Base-by-base conservation (phyloP, 2,329 filamentous ascomycete species). In the Canariomyces notabilis region DNA sequence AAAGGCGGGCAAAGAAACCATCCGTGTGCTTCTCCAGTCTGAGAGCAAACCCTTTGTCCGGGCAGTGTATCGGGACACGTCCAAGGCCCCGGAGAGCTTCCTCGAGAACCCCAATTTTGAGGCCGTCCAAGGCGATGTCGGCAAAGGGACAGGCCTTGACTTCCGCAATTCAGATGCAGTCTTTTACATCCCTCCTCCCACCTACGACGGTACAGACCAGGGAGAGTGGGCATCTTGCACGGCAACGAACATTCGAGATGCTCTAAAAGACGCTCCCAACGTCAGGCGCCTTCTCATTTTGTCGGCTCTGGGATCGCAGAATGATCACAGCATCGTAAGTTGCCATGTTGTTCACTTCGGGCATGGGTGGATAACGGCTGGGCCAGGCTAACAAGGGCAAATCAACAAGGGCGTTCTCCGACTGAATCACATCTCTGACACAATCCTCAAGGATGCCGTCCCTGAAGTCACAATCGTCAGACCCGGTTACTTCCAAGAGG, bases 161-260 rank as follows among this genome's bases (percentile, higher is more conserved):
- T 36, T 36, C 40, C 7, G 32, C 31, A 26, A 11, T 32, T 31
- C 21, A 9, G 21, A 35, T 11, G 32, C 40, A 3, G 40, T 43
- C 32, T 43, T 43, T 32, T 43, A 43, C 40, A 36, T 43, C 20
- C 40, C 40, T 8, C 40, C 40, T 23, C 40, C 40, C 5, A 43
- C 33, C 5, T 43, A 36, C 18, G 40, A 43, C 33, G 40, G 40
- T 14, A 43, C 40, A 2, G 40, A 43, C 20, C 32, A 35, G n/a
- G 40, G 40, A 9, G 40, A 35, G 23, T 43, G 40, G 40, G 40
- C 40, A 6, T 18, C 33, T n/a, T 21, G 21, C 11, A 33, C 23
- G 14, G 40, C 40, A n/a, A 23, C 18, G 3, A 35, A 43, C 15
- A 32, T 36, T 5, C 35, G 36, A 32, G 14, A 16, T 14, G 40